Conservation (phyloP, 2,329 filamentous ascomycete species). For the Aquanectria penicillioides region DNA sequence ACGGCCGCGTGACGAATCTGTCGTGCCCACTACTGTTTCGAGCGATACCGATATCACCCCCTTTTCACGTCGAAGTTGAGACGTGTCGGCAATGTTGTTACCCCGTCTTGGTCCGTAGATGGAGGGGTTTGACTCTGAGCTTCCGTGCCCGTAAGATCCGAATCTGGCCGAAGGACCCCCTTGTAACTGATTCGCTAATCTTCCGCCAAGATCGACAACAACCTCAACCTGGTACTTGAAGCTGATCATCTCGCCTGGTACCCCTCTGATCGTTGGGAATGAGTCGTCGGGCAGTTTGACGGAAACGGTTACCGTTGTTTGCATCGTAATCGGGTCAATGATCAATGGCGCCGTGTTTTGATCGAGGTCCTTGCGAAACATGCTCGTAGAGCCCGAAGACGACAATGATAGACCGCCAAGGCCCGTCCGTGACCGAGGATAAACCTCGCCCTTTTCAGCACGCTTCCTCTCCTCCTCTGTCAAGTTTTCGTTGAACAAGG, state of each 20-base stretch:
- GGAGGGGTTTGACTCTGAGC: constrained; percentile 38
- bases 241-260: constrained; percentile 92
- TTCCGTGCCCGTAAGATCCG: constrained; percentile 45
- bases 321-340: constrained; percentile 82
- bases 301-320: constrained; percentile 81
- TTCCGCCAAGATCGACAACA: constrained; percentile 90
- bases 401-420: constrained; percentile 87
- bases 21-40: constrained; percentile 87
- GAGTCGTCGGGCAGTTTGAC: constrained; percentile 89
- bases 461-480: constrained; percentile 73
- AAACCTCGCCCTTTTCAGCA: constrained; percentile 82
- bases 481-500: constrained; percentile 60
- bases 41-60: constrained; percentile 89
- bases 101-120: constrained; percentile 46
- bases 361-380: constrained; percentile 94
- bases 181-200: constrained; percentile 78
- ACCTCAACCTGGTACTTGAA: constrained; percentile 96
- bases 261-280: constrained; percentile 90
- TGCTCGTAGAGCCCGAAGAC: constrained; percentile 85
- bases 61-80: constrained; percentile 86
- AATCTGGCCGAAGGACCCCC: constrained; percentile 62
- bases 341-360: constrained; percentile 91
- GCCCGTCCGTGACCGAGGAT: constrained; percentile 87
- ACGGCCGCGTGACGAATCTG: constrained; percentile 69
- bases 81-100: constrained; percentile 85